Conservation (phyloP, 139 green algal species). For the Volvox africanus region DNA sequence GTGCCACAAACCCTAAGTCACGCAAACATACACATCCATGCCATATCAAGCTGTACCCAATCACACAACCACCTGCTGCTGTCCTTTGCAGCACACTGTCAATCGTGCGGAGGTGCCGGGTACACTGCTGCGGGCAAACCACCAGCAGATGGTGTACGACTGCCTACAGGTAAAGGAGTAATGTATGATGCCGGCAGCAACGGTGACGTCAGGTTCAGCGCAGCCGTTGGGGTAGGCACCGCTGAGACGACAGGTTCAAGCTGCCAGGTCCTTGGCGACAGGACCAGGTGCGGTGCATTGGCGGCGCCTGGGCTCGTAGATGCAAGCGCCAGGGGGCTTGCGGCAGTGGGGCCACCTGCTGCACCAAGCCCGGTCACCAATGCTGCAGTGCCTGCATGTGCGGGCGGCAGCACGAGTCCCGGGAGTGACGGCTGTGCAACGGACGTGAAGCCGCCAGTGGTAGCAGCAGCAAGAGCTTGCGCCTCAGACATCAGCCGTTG, state of each 20-base stretch:
- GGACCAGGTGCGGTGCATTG: neutral
- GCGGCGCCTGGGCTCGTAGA: no score
- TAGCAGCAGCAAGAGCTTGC: neutral
- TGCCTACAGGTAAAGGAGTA: neutral
- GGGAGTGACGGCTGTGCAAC: neutral
- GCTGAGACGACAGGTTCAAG: neutral
- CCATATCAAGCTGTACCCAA: no score
- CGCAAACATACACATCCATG: no score
- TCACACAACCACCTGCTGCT: no score
- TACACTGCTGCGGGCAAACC: neutral
- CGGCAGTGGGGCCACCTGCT: neutral
- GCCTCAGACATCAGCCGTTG: constrained; percentile 31
- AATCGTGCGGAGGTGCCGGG: constrained; percentile 5
- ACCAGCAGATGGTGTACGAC: neutral
- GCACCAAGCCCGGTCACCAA: neutral
- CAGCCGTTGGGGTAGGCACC: neutral
- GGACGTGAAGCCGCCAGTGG: neutral
- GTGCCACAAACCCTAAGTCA: no score
- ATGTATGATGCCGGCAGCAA: neutral
- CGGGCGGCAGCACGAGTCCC: neutral
- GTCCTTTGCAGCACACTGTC: neutral
- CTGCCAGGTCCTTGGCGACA: constrained; percentile 37
- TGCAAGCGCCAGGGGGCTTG: neutral
- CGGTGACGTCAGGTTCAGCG: neutral
- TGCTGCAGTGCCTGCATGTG: neutral